Base-by-base conservation (phyloP, 129 eudicot species). In the Sambucus nigra region DNA sequence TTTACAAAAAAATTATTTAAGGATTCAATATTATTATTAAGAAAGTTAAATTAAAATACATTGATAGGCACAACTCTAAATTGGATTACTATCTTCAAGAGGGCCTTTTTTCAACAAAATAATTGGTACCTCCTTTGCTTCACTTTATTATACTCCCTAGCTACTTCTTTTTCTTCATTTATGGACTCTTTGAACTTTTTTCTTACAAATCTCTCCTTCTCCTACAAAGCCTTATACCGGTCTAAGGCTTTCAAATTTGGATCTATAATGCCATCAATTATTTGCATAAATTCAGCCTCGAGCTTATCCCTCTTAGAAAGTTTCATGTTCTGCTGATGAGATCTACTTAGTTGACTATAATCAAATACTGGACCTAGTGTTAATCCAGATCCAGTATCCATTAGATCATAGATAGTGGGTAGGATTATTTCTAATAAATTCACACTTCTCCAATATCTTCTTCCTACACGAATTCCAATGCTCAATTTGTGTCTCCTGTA, bases 241-340 rank as follows among this genome's bases (percentile, higher is more conserved):
- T 92, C 99, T 51, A 92, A 65, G 55, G 96, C 99, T 78, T 92
- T 92, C 54, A 92, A 73, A 69, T 92, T 92, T 14, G 99, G 99
- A 50, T 96, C 94, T 8, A 68, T 59, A 53, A 92, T 57, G 61
- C 73, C 73, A 56, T 81, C 82, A 47, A 86, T 82, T 72, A 82
- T 92, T 51, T 86, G 94, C 22, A 69, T 77, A 55, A 86, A 86
- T 44, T 92, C 96, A 9, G 69, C 87, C 55, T 92, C 99, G 25
- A 65, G 69, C 75, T 86, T 92, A 50, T 92, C 99, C 42, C 94
- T 63, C 57, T 92, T 94, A 49, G 91, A 76, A 17, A 83, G 75
- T 55, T 71, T 82, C 71, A 63, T 60, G 49, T 53, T 84, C 47
- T 75, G 83, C 67, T 65, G 89, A 62, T 64, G 82, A 32, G 91